These are phyloP conservation scores for Zizania latifolia DNA, from an alignment of 176 grass and related monocot species.

Conservation along the genomic window DNA sequence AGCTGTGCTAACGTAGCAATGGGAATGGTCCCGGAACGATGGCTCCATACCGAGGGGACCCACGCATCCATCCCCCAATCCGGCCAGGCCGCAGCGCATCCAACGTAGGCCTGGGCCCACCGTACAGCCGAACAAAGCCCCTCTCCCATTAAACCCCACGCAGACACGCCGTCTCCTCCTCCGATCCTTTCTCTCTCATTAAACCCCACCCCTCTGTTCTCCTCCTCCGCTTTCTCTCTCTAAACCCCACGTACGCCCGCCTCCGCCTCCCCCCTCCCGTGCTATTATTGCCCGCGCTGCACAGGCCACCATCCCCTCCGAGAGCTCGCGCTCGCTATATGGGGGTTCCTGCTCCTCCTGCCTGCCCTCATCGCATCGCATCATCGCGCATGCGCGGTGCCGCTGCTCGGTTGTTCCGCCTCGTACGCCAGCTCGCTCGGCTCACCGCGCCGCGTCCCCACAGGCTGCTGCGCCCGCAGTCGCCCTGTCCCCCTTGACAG, in stretches of 20 bases:
- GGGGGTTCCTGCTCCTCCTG: conserved; percentile 35
- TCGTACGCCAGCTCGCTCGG: conserved; percentile 1
- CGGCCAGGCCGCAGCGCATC: not conserved
- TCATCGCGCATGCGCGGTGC: not conserved
- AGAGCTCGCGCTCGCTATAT: too few species aligned
- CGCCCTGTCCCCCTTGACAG: not conserved
- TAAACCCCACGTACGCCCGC: conserved; percentile 6
- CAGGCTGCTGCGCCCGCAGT: not conserved
- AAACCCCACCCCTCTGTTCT: not conserved
- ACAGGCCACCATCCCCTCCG: too few species aligned
- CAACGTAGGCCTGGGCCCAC: not conserved
- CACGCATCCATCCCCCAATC: not conserved
- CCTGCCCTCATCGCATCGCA: conserved; percentile 13
- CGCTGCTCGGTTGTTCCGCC: not conserved
- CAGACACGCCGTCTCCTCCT: not conserved
- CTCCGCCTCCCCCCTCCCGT: too few species aligned
- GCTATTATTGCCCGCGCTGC: too few species aligned
- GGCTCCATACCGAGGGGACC: not conserved
- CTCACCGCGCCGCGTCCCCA: too few species aligned
- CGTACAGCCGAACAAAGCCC: not conserved
- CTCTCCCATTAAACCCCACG: conserved; percentile 19
- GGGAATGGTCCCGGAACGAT: too few species aligned
- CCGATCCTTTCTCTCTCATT: conserved; percentile 32
- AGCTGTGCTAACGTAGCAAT: too few species aligned
- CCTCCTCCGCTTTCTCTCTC: conserved; percentile 3